A percentile compares a stretch with the other conserved stretches of the same genome.
These are phyloP conservation scores for Suhomyces bokatorum DNA, from an alignment of 1,139 yeast genomes.

Conservation along the genomic window DNA sequence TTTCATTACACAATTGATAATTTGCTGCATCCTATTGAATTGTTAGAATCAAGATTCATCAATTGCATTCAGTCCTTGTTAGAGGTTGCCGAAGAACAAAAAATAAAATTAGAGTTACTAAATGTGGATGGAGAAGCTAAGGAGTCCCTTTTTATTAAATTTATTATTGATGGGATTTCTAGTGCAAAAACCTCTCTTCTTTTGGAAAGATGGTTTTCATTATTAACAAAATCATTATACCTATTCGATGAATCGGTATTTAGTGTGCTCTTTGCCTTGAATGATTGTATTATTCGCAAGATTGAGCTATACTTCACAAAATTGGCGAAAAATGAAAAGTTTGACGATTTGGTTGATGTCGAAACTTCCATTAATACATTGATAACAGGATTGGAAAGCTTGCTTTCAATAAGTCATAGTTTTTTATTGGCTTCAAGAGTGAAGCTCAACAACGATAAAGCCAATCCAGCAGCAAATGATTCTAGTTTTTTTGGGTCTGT, in stretches of 20 bases:
- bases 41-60: constrained; percentile 31
- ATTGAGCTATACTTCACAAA: constrained; percentile 37
- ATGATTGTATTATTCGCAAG: constrained; percentile 51
- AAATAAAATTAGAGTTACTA: constrained; percentile 32
- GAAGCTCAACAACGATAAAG: constrained; percentile 19
- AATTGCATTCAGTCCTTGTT: constrained; percentile 34
- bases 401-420: constrained; percentile 62
- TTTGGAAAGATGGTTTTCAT: constrained; percentile 48
- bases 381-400: constrained; percentile 65
- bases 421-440: constrained; percentile 44
- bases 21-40: constrained; percentile 27
- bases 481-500: constrained; percentile 72
- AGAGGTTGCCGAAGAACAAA: constrained; percentile 33
- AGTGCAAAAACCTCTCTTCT: constrained; percentile 38
- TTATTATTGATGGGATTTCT: constrained; percentile 42
- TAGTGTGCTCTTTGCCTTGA: constrained; percentile 50
- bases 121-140: constrained; percentile 34
- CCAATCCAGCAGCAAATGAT: constrained; percentile 23
- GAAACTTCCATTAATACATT: constrained; percentile 54
- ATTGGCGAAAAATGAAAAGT: constrained; percentile 16
- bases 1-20: constrained; percentile 19
- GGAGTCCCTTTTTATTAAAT: constrained; percentile 35
- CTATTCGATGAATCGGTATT: constrained; percentile 53
- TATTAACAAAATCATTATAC: constrained; percentile 47
- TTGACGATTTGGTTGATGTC: constrained; percentile 30